These are phyloP conservation scores for Astraeus odoratus DNA, from an alignment of 768 basidiomycete genomes.

Conservation along the genomic window DNA sequence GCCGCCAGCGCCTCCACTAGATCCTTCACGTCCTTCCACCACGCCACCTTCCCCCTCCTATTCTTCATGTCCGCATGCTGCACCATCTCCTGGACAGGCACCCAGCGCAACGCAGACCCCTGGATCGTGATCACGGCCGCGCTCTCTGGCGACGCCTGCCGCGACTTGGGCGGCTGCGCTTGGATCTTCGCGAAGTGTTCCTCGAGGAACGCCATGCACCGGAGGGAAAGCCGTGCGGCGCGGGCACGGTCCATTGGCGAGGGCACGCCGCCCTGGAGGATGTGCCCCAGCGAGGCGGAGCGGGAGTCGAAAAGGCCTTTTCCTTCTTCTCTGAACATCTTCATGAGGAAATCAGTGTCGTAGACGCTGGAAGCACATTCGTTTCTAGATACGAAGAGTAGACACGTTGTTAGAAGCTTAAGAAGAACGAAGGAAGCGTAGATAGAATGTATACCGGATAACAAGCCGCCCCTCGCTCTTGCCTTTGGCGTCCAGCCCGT, in stretches of 20 bases:
- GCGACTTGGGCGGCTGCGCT: slow-evolving; percentile 43
- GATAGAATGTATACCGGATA: slow-evolving; percentile 61
- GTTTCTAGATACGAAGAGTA: slow-evolving; percentile 43
- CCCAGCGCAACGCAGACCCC: slow-evolving; percentile 72
- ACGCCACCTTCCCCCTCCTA: slow-evolving; percentile 66
- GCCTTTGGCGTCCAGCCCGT: slow-evolving; percentile 79
- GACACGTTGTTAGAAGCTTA: too few species aligned
- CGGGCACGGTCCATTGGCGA: slow-evolving; percentile 92
- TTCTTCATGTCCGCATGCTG: slow-evolving; percentile 87
- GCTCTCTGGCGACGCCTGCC: slow-evolving; percentile 52
- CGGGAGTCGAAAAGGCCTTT: slow-evolving; percentile 86
- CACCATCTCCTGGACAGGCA: slow-evolving; percentile 78
- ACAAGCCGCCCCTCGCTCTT: slow-evolving; percentile 91
- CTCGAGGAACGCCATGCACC: slow-evolving; percentile 95
- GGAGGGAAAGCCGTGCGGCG: slow-evolving; percentile 81
- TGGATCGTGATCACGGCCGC: slow-evolving; percentile 93
- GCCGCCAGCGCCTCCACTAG: slow-evolving; percentile 73
- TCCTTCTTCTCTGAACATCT: slow-evolving; percentile 96
- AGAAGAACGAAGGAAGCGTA: neutral
- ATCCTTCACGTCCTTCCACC: slow-evolving; percentile 70
- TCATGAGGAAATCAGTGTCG: slow-evolving; percentile 84
- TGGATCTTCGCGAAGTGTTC: slow-evolving; percentile 56
- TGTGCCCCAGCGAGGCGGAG: slow-evolving; percentile 94
- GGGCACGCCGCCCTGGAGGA: slow-evolving; percentile 91
- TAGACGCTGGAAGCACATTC: slow-evolving; percentile 86